Conservation (phyloP, 306 rosid genomes). For the Senna tora region DNA sequence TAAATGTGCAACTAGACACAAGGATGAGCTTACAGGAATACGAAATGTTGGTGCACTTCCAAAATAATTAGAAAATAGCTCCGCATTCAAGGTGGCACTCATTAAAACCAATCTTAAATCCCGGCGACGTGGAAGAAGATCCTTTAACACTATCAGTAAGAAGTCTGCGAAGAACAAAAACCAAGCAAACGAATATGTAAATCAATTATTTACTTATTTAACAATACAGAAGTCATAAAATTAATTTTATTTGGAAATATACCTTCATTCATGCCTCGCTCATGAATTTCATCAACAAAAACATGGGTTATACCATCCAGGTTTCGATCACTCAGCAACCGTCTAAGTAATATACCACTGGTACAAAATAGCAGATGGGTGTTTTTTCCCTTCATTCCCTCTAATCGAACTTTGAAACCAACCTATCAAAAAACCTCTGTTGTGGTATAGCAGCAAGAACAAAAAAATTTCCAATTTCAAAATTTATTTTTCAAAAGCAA, state of each 20-base stretch:
- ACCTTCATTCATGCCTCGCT: slow-evolving; percentile 99
- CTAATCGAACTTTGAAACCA: slow-evolving; percentile 97
- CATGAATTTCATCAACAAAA: slow-evolving; percentile 98
- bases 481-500: slow-evolving; percentile 37
- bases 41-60: slow-evolving; percentile 69
- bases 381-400: slow-evolving; percentile 94
- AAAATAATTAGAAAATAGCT: slow-evolving; percentile 85
- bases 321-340: slow-evolving; percentile 87
- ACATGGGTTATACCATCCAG: slow-evolving; percentile 92
- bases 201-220: slow-evolving; percentile 28
- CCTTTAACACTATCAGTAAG: slow-evolving; percentile 93
- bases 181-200: slow-evolving; percentile 40
- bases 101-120: slow-evolving; percentile 87
- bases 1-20: slow-evolving; percentile 29
- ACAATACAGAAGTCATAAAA: slow-evolving; percentile 26
- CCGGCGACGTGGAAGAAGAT: slow-evolving; percentile 89
- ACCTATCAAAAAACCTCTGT: slow-evolving; percentile 87
- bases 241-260: slow-evolving; percentile 24
- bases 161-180: slow-evolving; percentile 70
- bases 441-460: slow-evolving; percentile 72
- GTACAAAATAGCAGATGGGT: slow-evolving; percentile 96
- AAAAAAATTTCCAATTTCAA: slow-evolving; percentile 52
- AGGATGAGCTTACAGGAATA: slow-evolving; percentile 63
- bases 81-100: slow-evolving; percentile 98
- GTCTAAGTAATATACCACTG: slow-evolving; percentile 95